phyloP scores from a whole-genome alignment of 1,284 basidiomycete genomes.

The Bjerkandera adusta region DNA sequence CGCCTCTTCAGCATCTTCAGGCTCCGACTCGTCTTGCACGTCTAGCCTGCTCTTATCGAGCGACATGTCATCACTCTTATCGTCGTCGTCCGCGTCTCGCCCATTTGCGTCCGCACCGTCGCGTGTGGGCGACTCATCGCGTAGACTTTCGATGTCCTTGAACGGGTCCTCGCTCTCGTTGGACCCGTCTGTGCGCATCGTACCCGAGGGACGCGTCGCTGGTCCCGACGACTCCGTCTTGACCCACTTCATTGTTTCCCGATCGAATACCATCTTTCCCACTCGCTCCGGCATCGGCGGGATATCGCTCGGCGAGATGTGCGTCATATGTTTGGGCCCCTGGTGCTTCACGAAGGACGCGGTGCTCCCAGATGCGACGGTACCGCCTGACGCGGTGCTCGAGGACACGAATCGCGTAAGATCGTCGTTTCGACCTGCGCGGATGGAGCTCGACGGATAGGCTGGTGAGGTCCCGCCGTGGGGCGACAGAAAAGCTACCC shows the following conservation, averaged over 20 bases:
- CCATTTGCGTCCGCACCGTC: not conserved
- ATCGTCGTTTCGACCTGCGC: conserved; percentile 54
- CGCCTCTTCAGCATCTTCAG: conserved; percentile 59
- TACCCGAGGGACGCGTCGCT: conserved; percentile 24
- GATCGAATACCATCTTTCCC: conserved; percentile 87
- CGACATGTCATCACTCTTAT: conserved; percentile 25
- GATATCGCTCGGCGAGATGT: conserved; percentile 80
- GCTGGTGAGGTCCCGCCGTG: conserved; percentile 26
- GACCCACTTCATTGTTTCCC: conserved; percentile 80
- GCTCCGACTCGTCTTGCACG: conserved; percentile 39
- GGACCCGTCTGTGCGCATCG: conserved; percentile 34
- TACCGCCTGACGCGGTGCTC: conserved; percentile 76
- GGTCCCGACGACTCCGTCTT: conserved; percentile 39
- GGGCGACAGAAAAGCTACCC: not conserved
- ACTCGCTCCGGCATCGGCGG: conserved; percentile 72
- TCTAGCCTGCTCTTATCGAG: conserved; percentile 50
- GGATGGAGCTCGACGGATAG: conserved; percentile 51
- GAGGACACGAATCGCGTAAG: conserved; percentile 85
- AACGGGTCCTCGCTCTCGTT: conserved; percentile 82
- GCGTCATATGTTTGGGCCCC: conserved; percentile 71
- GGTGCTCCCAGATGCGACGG: conserved; percentile 65
- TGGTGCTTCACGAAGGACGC: conserved; percentile 83
- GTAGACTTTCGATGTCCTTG: conserved; percentile 81
- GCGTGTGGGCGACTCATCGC: conserved; percentile 42
- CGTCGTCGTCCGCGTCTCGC: conserved; percentile 29